phyloP scores from a whole-genome alignment of 2,329 filamentous ascomycete genomes.

The Cladosporium halotolerans region DNA sequence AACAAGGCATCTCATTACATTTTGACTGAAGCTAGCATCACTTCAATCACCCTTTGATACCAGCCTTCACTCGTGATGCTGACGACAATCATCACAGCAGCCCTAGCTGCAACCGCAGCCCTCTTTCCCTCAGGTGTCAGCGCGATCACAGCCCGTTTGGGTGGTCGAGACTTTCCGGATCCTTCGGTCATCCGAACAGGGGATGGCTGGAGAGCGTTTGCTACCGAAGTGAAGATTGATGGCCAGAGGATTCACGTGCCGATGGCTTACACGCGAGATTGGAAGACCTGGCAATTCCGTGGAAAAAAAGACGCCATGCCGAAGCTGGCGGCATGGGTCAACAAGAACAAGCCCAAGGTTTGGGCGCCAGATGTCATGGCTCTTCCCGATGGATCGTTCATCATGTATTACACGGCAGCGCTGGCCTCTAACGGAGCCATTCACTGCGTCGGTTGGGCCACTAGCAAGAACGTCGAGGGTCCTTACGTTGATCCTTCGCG shows the following conservation, averaged over 20 bases:
- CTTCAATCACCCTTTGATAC: neutral
- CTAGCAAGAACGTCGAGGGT: conserved; percentile 20
- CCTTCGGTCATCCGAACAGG: conserved; percentile 46
- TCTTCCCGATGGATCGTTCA: conserved; percentile 28
- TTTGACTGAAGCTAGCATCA: neutral
- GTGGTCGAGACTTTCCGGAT: conserved; percentile 46
- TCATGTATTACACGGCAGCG: conserved; percentile 26
- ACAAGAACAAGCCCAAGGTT: conserved; percentile 41
- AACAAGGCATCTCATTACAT: neutral
- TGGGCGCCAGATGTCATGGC: conserved; percentile 56
- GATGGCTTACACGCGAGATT: conserved; percentile 44
- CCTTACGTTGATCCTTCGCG: conserved; percentile 23
- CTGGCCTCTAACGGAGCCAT: conserved; percentile 11
- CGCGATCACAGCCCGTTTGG: conserved; percentile 7
- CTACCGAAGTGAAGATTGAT: conserved; percentile 36
- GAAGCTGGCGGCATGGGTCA: conserved; percentile 43
- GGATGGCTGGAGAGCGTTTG: conserved; percentile 52
- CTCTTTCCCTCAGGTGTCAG: neutral
- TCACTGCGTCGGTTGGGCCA: conserved; percentile 27
- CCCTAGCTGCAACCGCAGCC: neutral
- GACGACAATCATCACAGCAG: neutral
- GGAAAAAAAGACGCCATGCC: conserved; percentile 49
- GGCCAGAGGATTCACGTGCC: conserved; percentile 41
- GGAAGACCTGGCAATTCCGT: conserved; percentile 43
- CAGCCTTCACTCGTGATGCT: neutral